Base-by-base conservation (phyloP, 495 filamentous ascomycete species). In the Cercophora scortea region DNA sequence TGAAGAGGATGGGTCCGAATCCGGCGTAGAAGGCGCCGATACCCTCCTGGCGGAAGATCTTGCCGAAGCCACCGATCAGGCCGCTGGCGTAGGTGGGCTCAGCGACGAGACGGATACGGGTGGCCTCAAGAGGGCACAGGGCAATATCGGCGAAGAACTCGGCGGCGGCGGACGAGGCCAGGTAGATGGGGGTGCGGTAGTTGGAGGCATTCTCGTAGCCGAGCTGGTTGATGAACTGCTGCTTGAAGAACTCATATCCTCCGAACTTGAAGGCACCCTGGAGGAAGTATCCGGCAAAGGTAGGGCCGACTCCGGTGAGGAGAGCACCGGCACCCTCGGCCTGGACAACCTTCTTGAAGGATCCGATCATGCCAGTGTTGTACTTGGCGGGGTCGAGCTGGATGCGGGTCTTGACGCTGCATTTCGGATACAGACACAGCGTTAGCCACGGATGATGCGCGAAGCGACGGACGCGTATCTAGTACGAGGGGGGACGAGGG, bases 111-210 rank as follows among this genome's bases (percentile, higher is more conserved):
- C 89, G 89, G 70, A 95, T 95, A 81, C 89, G 85, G 69, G 89
- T 95, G 58, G 89, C 89, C 80, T 95, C 89, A 40, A 95, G 84
- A 54, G 89, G 89, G 83, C 89, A 95, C 55, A 95, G 88, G 53
- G 88, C 89, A 69, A 95, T 91, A 69, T 90, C 87, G 73, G 89
- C 89, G 69, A 95, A 90, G 84, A 94, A 94, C 75, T 95, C 89
- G 63, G 89, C 89, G 56, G 76, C 65, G 58, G 85, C 89, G 55
- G 89, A 80, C 25, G 89, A 93, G 62, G 84, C 89, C 51, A 92
- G 84, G 79, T 95, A 95, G 69, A 95, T 82, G 54, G 82, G 85
- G 39, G 89, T 95, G 55, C 89, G 83, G 82, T 94, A 90, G 64
- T 92, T 82, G 64, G 79, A 78, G 65, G 89, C 89, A 60, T 75